phyloP scores from a whole-genome alignment of 257 asterid genomes.

The Nicotiana knightiana region DNA sequence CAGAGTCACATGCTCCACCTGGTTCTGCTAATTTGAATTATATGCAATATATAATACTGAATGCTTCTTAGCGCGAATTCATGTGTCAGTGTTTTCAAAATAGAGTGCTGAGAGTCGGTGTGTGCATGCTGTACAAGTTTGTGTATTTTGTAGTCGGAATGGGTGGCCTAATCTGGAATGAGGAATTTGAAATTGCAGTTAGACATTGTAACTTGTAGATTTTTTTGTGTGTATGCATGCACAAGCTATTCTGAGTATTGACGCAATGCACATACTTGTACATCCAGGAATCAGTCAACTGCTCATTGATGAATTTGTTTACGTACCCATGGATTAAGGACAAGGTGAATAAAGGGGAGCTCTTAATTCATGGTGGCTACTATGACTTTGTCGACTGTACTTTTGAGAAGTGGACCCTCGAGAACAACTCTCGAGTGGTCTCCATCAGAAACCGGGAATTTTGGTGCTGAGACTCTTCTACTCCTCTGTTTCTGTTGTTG shows the following conservation, averaged over 20 bases:
- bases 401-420: conserved; percentile 89
- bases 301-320: conserved; percentile 72
- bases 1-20: not conserved
- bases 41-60: not conserved
- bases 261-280: not conserved
- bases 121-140: not conserved
- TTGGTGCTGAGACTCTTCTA: conserved; percentile 46
- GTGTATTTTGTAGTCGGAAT: not conserved
- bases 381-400: conserved; percentile 80
- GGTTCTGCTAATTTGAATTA: not conserved
- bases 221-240: not conserved
- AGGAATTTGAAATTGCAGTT: not conserved
- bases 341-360: conserved; percentile 51
- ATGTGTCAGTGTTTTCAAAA: not conserved
- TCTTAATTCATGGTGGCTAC: conserved; percentile 85
- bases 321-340: conserved; percentile 84
- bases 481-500: conserved; percentile 2
- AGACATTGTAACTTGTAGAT: not conserved
- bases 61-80: not conserved
- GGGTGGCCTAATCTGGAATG: not conserved
- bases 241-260: not conserved
- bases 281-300: conserved; percentile 78
- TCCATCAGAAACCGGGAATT: conserved; percentile 56
- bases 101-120: not conserved
- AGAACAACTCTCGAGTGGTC: conserved; percentile 28